phyloP scores from a whole-genome alignment of 257 asterid species.

The Solanum acaule region DNA sequence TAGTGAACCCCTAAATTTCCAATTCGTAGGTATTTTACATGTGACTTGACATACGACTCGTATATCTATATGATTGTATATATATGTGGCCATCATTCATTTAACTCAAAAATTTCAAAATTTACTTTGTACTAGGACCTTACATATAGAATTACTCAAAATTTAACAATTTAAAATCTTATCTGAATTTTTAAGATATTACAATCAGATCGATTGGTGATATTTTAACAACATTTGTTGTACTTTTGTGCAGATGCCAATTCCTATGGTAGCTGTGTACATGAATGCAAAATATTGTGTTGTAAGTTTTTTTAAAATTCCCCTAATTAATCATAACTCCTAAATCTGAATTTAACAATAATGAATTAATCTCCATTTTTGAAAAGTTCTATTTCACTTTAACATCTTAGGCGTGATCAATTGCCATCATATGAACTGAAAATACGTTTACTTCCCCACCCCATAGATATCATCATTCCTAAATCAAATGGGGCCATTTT shows the following conservation, averaged over 20 bases:
- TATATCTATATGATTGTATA: not conserved
- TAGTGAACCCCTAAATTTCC: not conserved
- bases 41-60: not conserved
- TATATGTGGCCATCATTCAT: too few species aligned
- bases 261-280: not conserved
- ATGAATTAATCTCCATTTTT: not conserved
- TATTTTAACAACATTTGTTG: not conserved
- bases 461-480: not conserved
- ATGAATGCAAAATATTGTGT: not conserved
- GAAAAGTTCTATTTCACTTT: not conserved
- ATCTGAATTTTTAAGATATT: not conserved
- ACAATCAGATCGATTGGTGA: not conserved
- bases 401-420: not conserved
- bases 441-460: not conserved
- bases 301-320: not conserved
- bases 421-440: not conserved
- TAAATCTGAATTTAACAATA: not conserved
- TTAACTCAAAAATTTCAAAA: too few species aligned
- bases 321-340: not conserved
- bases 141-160: too few species aligned
- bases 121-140: too few species aligned
- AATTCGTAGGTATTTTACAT: not conserved
- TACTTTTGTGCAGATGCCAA: not conserved
- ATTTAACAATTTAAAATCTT: too few species aligned
- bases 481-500: not conserved